phyloP scores from a whole-genome alignment of 106 monocot species.

The Acorus gramineus region DNA sequence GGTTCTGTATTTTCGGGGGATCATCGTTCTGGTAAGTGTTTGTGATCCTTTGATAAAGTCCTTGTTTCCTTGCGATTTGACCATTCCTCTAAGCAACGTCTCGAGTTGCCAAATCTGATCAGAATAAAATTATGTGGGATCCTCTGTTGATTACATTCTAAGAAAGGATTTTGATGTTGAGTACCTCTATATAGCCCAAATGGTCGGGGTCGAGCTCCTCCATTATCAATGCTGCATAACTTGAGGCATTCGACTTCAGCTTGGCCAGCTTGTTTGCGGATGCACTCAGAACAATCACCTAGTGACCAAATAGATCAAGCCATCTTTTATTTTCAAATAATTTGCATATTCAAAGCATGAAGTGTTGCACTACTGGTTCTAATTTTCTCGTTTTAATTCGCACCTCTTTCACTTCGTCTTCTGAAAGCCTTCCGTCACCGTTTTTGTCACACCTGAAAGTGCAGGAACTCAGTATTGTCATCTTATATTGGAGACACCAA shows the following conservation, averaged over 20 bases:
- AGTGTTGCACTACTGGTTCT: no score
- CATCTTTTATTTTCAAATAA: background rate
- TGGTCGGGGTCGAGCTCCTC: conserved; percentile 89
- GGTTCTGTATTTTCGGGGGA: conserved; percentile 54
- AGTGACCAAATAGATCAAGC: conserved; percentile 1
- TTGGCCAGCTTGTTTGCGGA: conserved; percentile 87
- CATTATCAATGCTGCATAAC: conserved; percentile 85
- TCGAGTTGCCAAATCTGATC: conserved; percentile 84
- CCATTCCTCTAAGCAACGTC: conserved; percentile 61
- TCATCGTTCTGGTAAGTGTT: conserved; percentile 59
- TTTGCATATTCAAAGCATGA: no score
- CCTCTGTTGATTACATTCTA: no score
- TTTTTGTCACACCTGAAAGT: conserved; percentile 89
- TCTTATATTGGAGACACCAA: no score
- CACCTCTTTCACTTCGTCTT: conserved; percentile 98
- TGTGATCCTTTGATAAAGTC: conserved; percentile 17
- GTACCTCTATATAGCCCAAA: conserved; percentile 91
- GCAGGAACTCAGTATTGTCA: background rate
- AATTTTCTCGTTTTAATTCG: background rate
- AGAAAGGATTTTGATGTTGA: background rate
- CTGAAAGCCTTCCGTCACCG: conserved; percentile 79
- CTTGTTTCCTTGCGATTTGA: conserved; percentile 36
- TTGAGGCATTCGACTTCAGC: conserved; percentile 65
- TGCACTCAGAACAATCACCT: conserved; percentile 90
- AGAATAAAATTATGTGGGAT: no score